Conservation (phyloP, 257 asterid species). For the Ehretia macrophylla region DNA sequence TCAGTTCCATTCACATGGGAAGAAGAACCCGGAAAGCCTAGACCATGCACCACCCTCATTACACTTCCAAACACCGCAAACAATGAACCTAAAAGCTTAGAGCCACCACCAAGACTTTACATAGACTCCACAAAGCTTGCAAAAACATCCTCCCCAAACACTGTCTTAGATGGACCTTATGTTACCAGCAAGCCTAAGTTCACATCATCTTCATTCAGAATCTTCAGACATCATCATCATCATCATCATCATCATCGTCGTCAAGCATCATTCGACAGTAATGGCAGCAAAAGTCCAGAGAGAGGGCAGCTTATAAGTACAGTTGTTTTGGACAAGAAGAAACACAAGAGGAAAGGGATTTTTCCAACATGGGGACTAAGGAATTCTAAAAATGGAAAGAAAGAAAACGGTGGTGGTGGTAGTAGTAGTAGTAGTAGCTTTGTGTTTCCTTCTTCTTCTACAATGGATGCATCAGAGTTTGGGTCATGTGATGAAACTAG, state of each 20-base stretch:
- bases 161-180: constrained; percentile 64
- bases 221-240: constrained; percentile 26
- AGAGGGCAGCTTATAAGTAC: constrained; percentile 20
- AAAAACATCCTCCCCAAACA: constrained; percentile 53
- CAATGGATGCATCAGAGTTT: constrained; percentile 9
- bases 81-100: constrained; percentile 24
- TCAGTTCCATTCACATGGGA: constrained; percentile 86
- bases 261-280: constrained; percentile 36
- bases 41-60: constrained; percentile 35
- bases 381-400: constrained; percentile 17
- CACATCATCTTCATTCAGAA: constrained; percentile 47
- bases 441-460: constrained; percentile 40
- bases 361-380: constrained; percentile 28
- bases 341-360: constrained; percentile 16
- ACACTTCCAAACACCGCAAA: constrained; percentile 22
- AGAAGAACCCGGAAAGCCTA: constrained; percentile 74
- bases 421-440: constrained; percentile 26
- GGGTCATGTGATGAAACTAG: constrained; percentile 8
- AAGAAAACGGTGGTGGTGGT: constrained; percentile 19
- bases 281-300: constrained; percentile 17
- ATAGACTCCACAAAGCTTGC: constrained; percentile 21
- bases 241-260: constrained; percentile 19
- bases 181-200: constrained; percentile 31
- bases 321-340: constrained; percentile 25
- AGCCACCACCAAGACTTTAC: constrained; percentile 54